A percentile compares a stretch with the other conserved stretches of the same genome.
These are phyloP conservation scores for Picea sitchensis DNA, from an alignment of 75 land plant species.

Conservation along the genomic window DNA sequence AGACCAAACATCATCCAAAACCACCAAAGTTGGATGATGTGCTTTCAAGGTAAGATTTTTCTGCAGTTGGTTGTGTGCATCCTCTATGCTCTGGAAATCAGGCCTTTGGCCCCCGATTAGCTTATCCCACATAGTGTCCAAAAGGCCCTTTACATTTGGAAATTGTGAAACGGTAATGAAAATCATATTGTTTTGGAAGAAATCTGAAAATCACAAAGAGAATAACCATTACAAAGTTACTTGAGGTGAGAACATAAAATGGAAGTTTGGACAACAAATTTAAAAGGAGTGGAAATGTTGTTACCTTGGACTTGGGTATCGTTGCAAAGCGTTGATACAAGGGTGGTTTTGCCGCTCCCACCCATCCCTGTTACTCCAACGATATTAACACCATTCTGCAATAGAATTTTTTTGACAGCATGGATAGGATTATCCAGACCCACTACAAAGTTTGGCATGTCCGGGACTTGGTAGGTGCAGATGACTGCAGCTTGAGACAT, in stretches of 20 bases:
- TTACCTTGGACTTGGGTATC: slow-evolving; percentile 2
- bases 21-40: not conserved
- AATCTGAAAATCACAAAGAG: not conserved
- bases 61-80: not conserved
- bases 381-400: not conserved
- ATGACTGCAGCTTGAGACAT: not conserved
- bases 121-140: not conserved
- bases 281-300: too few relatives aligned
- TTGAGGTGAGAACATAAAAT: too few relatives aligned
- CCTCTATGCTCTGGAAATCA: not conserved
- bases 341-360: not conserved
- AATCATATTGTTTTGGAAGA: not conserved
- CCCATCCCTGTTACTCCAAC: slow-evolving; percentile 6
- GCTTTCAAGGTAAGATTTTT: not conserved
- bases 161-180: not conserved
- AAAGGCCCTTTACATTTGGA: not conserved
- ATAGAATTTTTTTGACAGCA: not conserved
- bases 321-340: not conserved
- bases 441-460: slow-evolving; percentile 5
- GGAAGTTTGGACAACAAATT: too few relatives aligned
- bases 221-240: too few relatives aligned
- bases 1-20: not conserved
- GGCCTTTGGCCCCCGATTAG: not conserved
- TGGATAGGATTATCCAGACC: not conserved
- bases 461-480: not conserved